Base-by-base conservation (phyloP, 192 early-diverging fungal species). In the Linnemannia exigua region DNA sequence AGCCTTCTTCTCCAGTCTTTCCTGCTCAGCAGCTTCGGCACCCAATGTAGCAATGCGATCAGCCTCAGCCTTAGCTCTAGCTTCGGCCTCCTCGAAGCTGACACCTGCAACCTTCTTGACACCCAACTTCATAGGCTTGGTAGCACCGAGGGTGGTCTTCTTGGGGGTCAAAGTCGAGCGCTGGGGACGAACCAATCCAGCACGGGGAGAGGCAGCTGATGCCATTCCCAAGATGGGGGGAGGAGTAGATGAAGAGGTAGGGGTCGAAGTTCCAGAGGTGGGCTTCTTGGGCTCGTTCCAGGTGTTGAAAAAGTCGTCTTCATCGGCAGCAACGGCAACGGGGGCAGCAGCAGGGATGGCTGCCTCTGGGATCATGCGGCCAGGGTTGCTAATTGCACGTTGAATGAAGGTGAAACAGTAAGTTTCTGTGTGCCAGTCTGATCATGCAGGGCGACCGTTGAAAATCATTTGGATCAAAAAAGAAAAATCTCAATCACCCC, bases 61-160 rank as follows among this genome's bases (percentile, higher is more conserved):
- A 73, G 91, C 94, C 46, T 95, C 96, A 77, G 96, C 95, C 81
- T 96, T 96, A 22, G 97, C 98, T 44, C 93, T 92, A 28, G 95
- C 94, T 70, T 96, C 97, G 2, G 95, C 96, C 82, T 97, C 96
- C 74, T 98, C 98, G 93, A 99, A 99, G 88, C 96, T 95, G 79
- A 94, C 89, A 25, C 90, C 94, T 5, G 91, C 89, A 20, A 96
- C 94, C 81, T 96, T 98, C 79, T 98, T 98, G 35, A 97, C 97
- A 33, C 98, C 98, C 5, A 98, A 89, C 75, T 95, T 95, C 88
- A 93, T 95, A 52, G 91, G 76, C 79, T 96, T 99, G 72, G 96
- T 95, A 35, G 96, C 96, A 14, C 97, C 97, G 7, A 97, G 88
- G 71, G 94, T 96, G 20, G 87, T 68, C 69, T 89, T 87, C 54